Evolutionary conservation across 1,284 basidiomycete species (phyloP), one percentile per base, ranked within the genome.

Genomic region (Ustilago xerochloae): DNA sequence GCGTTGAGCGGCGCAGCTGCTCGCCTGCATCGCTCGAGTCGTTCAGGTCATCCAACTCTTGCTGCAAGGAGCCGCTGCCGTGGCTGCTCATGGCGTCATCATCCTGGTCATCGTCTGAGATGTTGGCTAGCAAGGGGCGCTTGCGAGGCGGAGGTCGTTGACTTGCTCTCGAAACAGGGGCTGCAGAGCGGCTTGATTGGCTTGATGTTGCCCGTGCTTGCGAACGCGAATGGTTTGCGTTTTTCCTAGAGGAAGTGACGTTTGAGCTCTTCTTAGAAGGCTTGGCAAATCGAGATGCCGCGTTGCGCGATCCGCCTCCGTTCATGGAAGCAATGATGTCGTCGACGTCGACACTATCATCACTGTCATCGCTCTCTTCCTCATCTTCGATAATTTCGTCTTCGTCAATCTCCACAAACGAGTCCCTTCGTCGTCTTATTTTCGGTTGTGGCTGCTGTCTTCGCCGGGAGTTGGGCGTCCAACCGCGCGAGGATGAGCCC

Each of bases 291-390:
- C 53, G 54, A n/a, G 47, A 41, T 6, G 28, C 24, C 2, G 49
- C 32, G 8, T 18, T 41, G 35, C 49, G 49, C 30, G 32, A 52
- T 9, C 48, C 48, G 6, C 48, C 58, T 13, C 56, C 61, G n/a
- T 70, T 64, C 36, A 61, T 70, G 35, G 61, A 55, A 26, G 53
- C 62, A 26, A 64, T 61, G 33, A 70, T 62, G 32, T 64, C 68
- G 45, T 65, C 63, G 49, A 64, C 50, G 29, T 55, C 52, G n/a
- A 58, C 35, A 13, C 48, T 47, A 10, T 59, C 41, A 15, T 61
- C 58, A 30, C 49, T 50, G 35, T 36, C 20, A 41, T 41, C 20
- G 38, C 38, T 41, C 15, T 57, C 57, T 10, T 61, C 36, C 3
- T 56, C 32, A 6, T 43, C 28, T 8, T 52, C 24, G 24, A 20